Percentiles rank a stretch among this genome's conserved stretches.
Conservation (phyloP, 495 filamentous ascomycete species). For the Penicillium cinerascens region DNA sequence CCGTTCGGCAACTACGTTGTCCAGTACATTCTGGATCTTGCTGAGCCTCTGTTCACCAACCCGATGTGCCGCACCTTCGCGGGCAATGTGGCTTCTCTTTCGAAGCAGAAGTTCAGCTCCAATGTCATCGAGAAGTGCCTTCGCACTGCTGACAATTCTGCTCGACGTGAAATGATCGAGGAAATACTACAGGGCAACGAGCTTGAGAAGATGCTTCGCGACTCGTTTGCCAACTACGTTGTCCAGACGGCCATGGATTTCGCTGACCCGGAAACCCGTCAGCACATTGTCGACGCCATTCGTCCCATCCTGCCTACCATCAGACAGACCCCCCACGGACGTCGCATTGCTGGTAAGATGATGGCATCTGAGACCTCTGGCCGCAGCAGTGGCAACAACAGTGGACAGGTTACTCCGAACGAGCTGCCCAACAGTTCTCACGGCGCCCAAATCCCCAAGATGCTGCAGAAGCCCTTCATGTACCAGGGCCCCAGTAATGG, state of each 20-base stretch:
- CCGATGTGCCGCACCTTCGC: constrained; percentile 76
- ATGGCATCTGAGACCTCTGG: constrained; percentile 38
- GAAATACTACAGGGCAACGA: constrained; percentile 74
- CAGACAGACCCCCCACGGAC: constrained; percentile 85
- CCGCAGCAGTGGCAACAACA: constrained; percentile 31
- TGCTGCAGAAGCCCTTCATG: constrained; percentile 33
- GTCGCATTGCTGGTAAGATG: constrained; percentile 87
- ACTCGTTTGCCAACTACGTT: constrained; percentile 95
- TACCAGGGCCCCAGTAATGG: constrained; percentile 24
- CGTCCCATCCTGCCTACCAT: constrained; percentile 79
- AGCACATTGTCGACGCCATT: constrained; percentile 72
- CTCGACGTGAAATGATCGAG: constrained; percentile 75
- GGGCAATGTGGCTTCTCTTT: constrained; percentile 69
- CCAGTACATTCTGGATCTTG: constrained; percentile 94
- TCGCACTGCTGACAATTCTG: constrained; percentile 64
- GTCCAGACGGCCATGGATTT: constrained; percentile 94
- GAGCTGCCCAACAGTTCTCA: constrained; percentile 35
- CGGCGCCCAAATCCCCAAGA: constrained; percentile 8
- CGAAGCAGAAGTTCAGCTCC: constrained; percentile 98
- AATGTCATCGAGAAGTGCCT: constrained; percentile 98
- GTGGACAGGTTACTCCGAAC: constrained; percentile 38
- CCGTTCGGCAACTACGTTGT: constrained; percentile 98
- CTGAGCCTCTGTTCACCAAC: constrained; percentile 75
- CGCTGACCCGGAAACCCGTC: constrained; percentile 65
- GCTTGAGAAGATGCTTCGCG: constrained; percentile 80